A percentile compares a stretch with the other conserved stretches of the same genome.
These are phyloP conservation scores for Suhomyces choctaworum DNA, from an alignment of 1,139 yeast species.

Conservation along the genomic window DNA sequence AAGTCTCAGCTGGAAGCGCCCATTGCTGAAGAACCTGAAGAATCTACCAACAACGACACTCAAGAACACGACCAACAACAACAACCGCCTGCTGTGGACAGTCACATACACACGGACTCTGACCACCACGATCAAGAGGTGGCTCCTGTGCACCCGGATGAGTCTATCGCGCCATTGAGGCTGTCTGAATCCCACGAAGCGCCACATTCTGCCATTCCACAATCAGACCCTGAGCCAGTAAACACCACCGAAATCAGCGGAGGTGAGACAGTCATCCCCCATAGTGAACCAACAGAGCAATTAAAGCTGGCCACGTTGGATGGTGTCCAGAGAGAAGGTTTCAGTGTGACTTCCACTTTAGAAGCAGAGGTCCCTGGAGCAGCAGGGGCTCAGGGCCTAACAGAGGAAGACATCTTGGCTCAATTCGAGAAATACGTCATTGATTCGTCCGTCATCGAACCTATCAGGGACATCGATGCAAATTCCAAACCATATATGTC, in stretches of 20 bases:
- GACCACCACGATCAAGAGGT: neutral
- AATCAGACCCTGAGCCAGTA: neutral
- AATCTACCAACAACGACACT: too few species aligned
- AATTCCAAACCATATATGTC: constrained; percentile 82
- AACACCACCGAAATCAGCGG: neutral
- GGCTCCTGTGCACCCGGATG: neutral
- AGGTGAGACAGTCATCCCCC: neutral
- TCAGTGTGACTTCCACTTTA: neutral
- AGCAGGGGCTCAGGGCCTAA: neutral
- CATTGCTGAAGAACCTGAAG: constrained; percentile 10
- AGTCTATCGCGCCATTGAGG: neutral
- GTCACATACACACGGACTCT: neutral
- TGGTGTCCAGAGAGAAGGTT: neutral
- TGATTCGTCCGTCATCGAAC: constrained; percentile 58
- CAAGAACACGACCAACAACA: constrained; percentile 2
- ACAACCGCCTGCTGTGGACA: neutral
- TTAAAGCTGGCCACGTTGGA: neutral
- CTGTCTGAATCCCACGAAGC: neutral
- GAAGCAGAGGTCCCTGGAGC: neutral
- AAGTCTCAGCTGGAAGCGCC: neutral
- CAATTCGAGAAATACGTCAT: constrained; percentile 29
- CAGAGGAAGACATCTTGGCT: constrained; percentile 1
- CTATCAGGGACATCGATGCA: constrained; percentile 73
- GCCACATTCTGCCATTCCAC: neutral
- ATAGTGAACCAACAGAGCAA: neutral